These are phyloP conservation scores for Aspergillus funiculosus DNA, from an alignment of 495 filamentous ascomycete species.

Conservation along the genomic window DNA sequence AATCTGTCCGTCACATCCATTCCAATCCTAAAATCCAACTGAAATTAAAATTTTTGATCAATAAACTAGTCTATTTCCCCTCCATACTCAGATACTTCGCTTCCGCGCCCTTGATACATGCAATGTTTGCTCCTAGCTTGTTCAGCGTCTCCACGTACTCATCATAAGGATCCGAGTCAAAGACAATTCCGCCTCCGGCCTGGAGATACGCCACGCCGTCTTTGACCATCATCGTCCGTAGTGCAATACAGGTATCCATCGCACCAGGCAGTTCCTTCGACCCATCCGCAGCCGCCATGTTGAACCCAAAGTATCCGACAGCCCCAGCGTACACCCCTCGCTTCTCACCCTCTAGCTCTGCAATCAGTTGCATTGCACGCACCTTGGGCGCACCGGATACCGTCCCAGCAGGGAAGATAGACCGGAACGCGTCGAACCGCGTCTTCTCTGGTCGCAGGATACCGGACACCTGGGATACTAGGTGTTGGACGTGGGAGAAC, in stretches of 20 bases:
- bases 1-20: constrained; percentile 1
- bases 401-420: constrained; percentile 93
- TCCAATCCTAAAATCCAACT: background rate
- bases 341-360: constrained; percentile 88
- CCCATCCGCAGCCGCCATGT: constrained; percentile 35
- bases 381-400: constrained; percentile 95
- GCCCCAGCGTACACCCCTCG: constrained; percentile 95
- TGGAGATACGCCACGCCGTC: constrained; percentile 88
- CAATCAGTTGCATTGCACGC: constrained; percentile 92
- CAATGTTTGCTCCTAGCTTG: constrained; percentile 84
- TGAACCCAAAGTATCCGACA: constrained; percentile 67
- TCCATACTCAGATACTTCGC: constrained; percentile 58
- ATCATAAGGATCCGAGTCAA: constrained; percentile 88
- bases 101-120: constrained; percentile 80
- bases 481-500: constrained; percentile 95
- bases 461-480: constrained; percentile 91
- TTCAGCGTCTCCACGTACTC: constrained; percentile 98
- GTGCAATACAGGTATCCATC: constrained; percentile 98
- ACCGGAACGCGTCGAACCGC: constrained; percentile 90
- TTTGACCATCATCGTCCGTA: constrained; percentile 93
- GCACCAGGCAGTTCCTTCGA: constrained; percentile 58
- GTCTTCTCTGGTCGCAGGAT: constrained; percentile 75
- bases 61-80: constrained; percentile 13
- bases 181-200: constrained; percentile 95
- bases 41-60: background rate